Evolutionary conservation across 2,329 filamentous ascomycete species (phyloP), one percentile per base, ranked within the genome.

Genomic region (Cladophialophora carrionii): DNA sequence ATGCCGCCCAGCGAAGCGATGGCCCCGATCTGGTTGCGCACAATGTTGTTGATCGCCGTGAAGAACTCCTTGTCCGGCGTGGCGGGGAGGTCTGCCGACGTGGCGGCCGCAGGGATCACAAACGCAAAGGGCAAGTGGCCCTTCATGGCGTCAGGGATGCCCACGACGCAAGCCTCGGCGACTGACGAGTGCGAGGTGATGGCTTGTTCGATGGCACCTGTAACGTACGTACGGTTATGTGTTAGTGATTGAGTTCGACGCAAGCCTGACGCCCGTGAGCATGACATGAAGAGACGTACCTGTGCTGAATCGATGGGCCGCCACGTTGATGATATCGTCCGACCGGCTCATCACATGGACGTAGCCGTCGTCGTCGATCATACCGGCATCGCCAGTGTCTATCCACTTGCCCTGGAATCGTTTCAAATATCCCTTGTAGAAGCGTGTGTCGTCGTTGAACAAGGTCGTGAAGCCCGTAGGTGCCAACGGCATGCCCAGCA

Each of bases 261-360:
- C n/a, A n/a, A n/a, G n/a, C n/a, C n/a, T n/a, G n/a, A n/a, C n/a
- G n/a, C n/a, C n/a, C n/a, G n/a, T n/a, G n/a, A n/a, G n/a, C n/a
- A 14, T 41, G 34, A 1, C 34, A 41, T 17, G 34, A 17, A 2
- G 26, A 6, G 9, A 34, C 83, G 72, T 81, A 90, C 90, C 91
- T 10, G 92, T 96, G 68, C 90, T 94, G 67, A 97, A 88, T 14
- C 93, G 86, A 79, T 97, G 93, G 4, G 93, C 92, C 48, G 92
- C 93, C n/a, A 96, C 93, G 74, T 97, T 97, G 74, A 97, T 92
- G 65, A 97, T 89, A 76, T 97, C 93, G 78, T 97, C 93, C 34
- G 83, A 83, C 60, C 86, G 77, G 3, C 82, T 81, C 84, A 88
- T 88, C 71, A 89, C 82, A 71, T 87, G 84, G 34, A 88, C 81